Conservation (phyloP, 176 grass and related monocot species). For the Microstegium vimineum region DNA sequence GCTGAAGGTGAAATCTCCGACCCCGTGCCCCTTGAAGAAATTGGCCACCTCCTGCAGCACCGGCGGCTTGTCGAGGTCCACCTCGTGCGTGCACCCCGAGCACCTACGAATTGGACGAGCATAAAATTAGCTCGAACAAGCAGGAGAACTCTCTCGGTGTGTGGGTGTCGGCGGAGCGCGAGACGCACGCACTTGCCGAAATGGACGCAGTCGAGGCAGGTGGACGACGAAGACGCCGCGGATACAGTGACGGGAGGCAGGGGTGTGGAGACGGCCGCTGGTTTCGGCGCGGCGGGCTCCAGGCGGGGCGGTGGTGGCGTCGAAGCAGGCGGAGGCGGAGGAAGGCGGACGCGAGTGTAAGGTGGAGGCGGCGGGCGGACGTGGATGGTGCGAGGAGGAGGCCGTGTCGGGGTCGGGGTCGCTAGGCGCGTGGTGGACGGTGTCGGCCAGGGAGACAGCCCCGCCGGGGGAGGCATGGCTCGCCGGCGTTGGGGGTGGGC, state of each 20-base stretch:
- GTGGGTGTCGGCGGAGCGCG: background rate
- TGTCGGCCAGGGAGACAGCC: constrained; percentile 27
- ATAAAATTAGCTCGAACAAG: constrained; percentile 8
- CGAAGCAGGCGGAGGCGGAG: constrained; percentile 13
- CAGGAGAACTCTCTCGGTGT: too few relatives aligned
- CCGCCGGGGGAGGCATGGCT: constrained; percentile 45
- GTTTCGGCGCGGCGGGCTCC: constrained; percentile 28
- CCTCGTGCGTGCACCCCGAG: constrained; percentile 75
- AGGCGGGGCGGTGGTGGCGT: constrained; percentile 20
- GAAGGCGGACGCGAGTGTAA: constrained; percentile 33
- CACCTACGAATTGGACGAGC: constrained; percentile 38
- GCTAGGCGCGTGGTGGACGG: constrained; percentile 30
- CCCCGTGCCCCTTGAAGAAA: constrained; percentile 56
- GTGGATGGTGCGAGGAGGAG: constrained; percentile 28
- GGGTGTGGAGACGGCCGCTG: background rate
- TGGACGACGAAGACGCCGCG: background rate
- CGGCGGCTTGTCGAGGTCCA: constrained; percentile 63
- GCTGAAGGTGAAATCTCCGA: constrained; percentile 78
- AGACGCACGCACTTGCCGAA: constrained; percentile 65
- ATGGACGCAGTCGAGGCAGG: constrained; percentile 69
- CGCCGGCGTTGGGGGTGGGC: background rate
- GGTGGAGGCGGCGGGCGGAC: constrained; percentile 32
- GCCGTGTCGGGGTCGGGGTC: background rate
- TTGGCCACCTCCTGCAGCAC: constrained; percentile 62
- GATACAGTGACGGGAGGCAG: background rate